These are phyloP conservation scores for Paralagenidium karlingii DNA, from an alignment of 352 stramenopile species.

Conservation along the genomic window DNA sequence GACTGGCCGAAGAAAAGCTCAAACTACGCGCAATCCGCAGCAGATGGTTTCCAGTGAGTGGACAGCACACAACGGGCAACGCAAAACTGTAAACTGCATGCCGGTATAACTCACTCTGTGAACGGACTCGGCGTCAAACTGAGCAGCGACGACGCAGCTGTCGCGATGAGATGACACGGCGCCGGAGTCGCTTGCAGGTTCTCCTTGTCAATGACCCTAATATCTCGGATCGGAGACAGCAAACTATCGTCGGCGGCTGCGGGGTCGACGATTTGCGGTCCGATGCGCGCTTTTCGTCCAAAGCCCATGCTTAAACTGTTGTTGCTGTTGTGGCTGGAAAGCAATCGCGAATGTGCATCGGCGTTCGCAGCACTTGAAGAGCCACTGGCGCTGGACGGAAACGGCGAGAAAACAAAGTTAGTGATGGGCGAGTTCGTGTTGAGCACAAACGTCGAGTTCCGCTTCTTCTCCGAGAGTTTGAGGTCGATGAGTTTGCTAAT, in stretches of 20 bases:
- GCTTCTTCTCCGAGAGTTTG: background rate
- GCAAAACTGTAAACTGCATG: too few species aligned
- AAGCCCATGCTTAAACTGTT: background rate
- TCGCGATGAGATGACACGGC: conserved; percentile 10
- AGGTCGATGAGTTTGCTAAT: conserved; percentile 10
- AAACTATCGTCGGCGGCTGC: conserved; percentile 3
- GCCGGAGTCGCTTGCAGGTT: conserved; percentile 8
- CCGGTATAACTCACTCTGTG: background rate
- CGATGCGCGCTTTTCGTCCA: conserved; percentile 7
- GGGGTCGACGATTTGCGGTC: conserved; percentile 13
- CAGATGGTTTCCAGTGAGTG: too few species aligned
- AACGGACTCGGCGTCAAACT: conserved; percentile 13
- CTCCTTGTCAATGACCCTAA: conserved; percentile 11
- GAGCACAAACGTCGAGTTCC: conserved; percentile 5
- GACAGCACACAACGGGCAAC: too few species aligned
- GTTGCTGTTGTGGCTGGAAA: background rate
- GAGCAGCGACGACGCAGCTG: conserved; percentile 13
- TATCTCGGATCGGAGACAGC: too few species aligned
- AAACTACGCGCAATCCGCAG: too few species aligned
- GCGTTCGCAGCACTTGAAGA: conserved; percentile 5
- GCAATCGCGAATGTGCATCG: conserved; percentile 10
- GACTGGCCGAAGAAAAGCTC: too few species aligned
- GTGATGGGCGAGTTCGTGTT: conserved; percentile 10
- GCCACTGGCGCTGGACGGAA: conserved; percentile 1
- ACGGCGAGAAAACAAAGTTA: conserved; percentile 12